Evolutionary conservation across 2,329 filamentous ascomycete species (phyloP).

Genomic region (Fusarium palustre): DNA sequence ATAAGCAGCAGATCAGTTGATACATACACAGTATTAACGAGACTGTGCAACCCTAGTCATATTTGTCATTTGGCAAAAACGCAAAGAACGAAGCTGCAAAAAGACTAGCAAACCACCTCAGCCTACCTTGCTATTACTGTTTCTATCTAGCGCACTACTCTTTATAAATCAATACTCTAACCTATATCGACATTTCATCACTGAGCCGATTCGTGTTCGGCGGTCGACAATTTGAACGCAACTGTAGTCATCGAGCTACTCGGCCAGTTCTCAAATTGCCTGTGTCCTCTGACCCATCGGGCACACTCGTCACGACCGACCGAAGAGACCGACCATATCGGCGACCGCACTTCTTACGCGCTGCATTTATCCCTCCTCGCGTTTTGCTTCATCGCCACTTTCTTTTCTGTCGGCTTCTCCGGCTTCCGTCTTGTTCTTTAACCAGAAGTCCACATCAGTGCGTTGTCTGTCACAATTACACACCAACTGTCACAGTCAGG

Average conservation of each 20-base stretch:
- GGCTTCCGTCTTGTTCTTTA: conserved; percentile 14
- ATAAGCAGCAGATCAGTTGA: not conserved
- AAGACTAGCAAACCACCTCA: conserved; percentile 2
- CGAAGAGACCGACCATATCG: conserved; percentile 40
- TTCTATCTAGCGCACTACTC: conserved; percentile 15
- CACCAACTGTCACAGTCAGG: conserved; percentile 23
- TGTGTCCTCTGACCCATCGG: conserved; percentile 18
- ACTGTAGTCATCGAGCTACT: conserved; percentile 12
- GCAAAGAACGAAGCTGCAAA: not conserved
- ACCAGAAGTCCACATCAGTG: conserved; percentile 25
- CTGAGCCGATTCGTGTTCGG: conserved; percentile 4
- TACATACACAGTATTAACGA: not conserved
- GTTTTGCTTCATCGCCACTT: conserved; percentile 28
- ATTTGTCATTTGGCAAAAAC: not conserved
- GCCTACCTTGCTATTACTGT: not conserved
- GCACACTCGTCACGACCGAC: conserved; percentile 27
- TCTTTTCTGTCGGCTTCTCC: conserved; percentile 11
- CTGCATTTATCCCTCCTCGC: conserved; percentile 28
- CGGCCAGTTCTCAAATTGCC: conserved; percentile 10
- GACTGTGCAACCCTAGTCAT: not conserved
- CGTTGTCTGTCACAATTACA: conserved; percentile 26
- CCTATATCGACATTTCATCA: not conserved
- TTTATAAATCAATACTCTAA: conserved; percentile 19
- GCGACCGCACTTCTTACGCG: conserved; percentile 42
- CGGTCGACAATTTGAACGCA: conserved; percentile 4